Evolutionary conservation across 1,139 yeast species (phyloP).

Genomic region (Hemisphaericaspora lyxosophila): DNA sequence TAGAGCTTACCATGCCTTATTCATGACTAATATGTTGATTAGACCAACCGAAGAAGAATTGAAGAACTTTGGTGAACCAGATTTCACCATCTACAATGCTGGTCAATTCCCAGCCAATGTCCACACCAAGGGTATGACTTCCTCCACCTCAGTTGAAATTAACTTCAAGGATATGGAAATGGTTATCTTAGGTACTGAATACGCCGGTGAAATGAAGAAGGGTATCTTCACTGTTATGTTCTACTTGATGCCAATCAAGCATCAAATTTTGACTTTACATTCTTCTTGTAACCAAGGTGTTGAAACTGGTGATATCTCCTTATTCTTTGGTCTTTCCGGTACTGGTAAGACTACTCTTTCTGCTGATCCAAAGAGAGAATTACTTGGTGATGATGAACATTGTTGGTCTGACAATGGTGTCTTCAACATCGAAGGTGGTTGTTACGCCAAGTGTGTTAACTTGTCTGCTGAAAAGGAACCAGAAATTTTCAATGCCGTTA

Average conservation of each 20-base stretch:
- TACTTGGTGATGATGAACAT: slow-evolving; percentile 99
- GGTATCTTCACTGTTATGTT: slow-evolving; percentile 99
- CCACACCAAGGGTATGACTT: slow-evolving; percentile 96
- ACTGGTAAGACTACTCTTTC: slow-evolving; percentile 98
- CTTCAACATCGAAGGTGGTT: slow-evolving; percentile 99
- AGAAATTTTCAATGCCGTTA: slow-evolving; percentile 93
- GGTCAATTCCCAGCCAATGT: slow-evolving; percentile 99
- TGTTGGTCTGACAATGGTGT: slow-evolving; percentile 99
- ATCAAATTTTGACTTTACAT: slow-evolving; percentile 89
- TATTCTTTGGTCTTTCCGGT: slow-evolving; percentile 96
- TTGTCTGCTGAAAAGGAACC: slow-evolving; percentile 93
- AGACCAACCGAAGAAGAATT: slow-evolving; percentile 92
- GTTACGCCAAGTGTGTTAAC: slow-evolving; percentile 97
- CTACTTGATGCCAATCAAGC: slow-evolving; percentile 95
- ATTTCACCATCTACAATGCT: slow-evolving; percentile 97
- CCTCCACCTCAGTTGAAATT: slow-evolving; percentile 92
- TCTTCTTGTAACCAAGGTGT: slow-evolving; percentile 93
- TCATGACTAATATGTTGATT: slow-evolving; percentile 98
- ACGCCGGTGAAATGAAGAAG: slow-evolving; percentile 99
- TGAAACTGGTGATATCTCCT: slow-evolving; percentile 74
- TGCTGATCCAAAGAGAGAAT: slow-evolving; percentile 91
- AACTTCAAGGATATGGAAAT: slow-evolving; percentile 98
- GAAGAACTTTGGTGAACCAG: slow-evolving; percentile 92
- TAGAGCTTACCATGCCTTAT: slow-evolving; percentile 96
- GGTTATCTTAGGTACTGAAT: slow-evolving; percentile 98